Evolutionary conservation across 2,329 filamentous ascomycete genomes (phyloP).

Genomic region (Fusarium sp.): DNA sequence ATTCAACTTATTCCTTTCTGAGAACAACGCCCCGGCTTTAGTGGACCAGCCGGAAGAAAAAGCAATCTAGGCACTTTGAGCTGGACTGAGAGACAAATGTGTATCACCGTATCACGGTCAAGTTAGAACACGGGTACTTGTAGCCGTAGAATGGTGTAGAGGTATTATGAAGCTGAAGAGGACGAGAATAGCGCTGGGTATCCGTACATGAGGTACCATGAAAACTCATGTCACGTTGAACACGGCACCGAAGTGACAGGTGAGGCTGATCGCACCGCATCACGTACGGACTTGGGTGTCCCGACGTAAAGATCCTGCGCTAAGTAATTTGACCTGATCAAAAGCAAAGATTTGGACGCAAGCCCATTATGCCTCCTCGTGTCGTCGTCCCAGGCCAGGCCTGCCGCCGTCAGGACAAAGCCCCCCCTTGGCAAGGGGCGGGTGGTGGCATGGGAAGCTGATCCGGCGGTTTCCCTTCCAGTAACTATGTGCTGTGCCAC

Average conservation of each 20-base stretch:
- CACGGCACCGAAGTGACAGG: constrained; percentile 5
- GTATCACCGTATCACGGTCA: not conserved
- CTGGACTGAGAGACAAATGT: not conserved
- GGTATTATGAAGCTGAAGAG: not conserved
- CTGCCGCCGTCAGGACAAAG: constrained; percentile 23
- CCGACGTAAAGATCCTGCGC: no score
- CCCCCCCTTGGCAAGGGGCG: constrained; percentile 22
- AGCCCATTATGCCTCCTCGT: constrained; percentile 13
- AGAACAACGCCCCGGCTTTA: constrained; percentile 7
- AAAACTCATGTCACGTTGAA: constrained; percentile 17
- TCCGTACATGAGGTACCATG: not conserved
- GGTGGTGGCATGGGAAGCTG: constrained; percentile 33
- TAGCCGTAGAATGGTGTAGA: not conserved
- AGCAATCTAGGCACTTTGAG: not conserved
- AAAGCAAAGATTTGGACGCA: not conserved
- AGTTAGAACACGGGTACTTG: not conserved
- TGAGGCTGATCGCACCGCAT: constrained; percentile 17
- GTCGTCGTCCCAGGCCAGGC: constrained; percentile 20
- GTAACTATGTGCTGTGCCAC: constrained; percentile 5
- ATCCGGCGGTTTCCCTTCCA: constrained; percentile 12
- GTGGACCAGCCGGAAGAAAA: constrained; percentile 17
- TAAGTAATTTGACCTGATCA: not conserved
- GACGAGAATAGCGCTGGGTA: constrained; percentile 24
- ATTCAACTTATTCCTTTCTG: constrained; percentile 6
- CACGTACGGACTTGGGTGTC: not conserved